phyloP scores from a whole-genome alignment of 1,284 basidiomycete genomes.

The Uromyces viciae-fabae region DNA sequence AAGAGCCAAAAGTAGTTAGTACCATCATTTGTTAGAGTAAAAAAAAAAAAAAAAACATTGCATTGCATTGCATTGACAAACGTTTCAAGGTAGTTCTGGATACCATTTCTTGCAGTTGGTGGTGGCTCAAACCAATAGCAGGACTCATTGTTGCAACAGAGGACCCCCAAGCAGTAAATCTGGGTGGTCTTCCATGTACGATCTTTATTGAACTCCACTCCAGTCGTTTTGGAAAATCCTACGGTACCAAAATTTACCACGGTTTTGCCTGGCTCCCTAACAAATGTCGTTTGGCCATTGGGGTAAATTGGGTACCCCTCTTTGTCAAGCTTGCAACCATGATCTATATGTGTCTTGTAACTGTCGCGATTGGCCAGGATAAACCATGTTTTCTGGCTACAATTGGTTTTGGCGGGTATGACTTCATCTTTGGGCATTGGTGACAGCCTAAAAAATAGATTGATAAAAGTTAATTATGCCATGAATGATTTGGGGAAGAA shows the following conservation, averaged over 20 bases:
- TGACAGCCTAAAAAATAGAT: too few species aligned
- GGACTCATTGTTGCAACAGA: not conserved
- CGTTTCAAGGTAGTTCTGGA: not conserved
- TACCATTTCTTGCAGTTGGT: not conserved
- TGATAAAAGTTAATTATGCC: too few species aligned
- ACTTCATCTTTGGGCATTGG: too few species aligned
- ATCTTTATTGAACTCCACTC: not conserved
- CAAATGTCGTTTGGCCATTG: not conserved
- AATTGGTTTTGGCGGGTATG: too few species aligned
- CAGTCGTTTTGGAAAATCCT: not conserved
- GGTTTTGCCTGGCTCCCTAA: not conserved
- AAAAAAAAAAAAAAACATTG: not conserved
- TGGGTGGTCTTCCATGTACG: not conserved
- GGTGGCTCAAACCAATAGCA: not conserved
- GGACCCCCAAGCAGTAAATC: not conserved
- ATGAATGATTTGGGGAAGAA: too few species aligned
- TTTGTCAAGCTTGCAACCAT: not conserved
- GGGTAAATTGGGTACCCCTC: not conserved
- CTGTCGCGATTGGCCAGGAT: not conserved
- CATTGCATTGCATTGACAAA: not conserved
- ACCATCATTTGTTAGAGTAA: not conserved
- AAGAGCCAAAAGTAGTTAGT: not conserved
- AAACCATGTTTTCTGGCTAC: not conserved
- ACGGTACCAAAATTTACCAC: not conserved
- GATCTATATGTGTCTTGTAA: not conserved